A percentile compares a stretch with the other conserved stretches of the same genome.
phyloP scores from a whole-genome alignment of 2,329 filamentous ascomycete genomes.

The Atkinsonella hypoxylon region DNA sequence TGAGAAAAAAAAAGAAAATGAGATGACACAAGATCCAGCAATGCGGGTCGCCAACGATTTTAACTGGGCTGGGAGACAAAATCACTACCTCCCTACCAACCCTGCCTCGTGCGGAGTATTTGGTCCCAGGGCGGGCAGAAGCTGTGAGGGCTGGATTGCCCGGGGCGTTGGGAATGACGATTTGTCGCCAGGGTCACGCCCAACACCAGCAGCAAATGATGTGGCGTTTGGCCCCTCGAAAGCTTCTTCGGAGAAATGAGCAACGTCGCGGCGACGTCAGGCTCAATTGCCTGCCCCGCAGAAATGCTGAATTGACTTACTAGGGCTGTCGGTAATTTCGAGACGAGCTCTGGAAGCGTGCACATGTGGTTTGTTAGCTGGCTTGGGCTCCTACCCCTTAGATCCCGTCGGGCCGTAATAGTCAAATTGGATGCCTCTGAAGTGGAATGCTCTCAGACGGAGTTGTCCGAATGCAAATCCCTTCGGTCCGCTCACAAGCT shows the following conservation, averaged over 20 bases:
- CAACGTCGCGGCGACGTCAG: constrained; percentile 7
- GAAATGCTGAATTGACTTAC: not conserved
- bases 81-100: not conserved
- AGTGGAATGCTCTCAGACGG: not conserved
- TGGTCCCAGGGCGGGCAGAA: not conserved
- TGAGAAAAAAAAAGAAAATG: not conserved
- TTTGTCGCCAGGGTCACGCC: constrained; percentile 8
- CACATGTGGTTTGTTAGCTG: too few relatives aligned
- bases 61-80: not conserved
- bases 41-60: not conserved
- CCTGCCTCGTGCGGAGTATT: too few relatives aligned
- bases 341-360: not conserved
- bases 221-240: constrained; percentile 1
- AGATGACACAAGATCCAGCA: not conserved
- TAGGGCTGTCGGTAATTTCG: not conserved
- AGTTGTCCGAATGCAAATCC: not conserved
- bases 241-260: not conserved
- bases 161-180: constrained; percentile 7
- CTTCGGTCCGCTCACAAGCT: not conserved
- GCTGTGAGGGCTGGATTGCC: not conserved
- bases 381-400: constrained; percentile 1
- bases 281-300: not conserved
- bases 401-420: constrained; percentile 2
- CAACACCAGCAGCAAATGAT: not conserved
- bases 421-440: not conserved